Evolutionary conservation across 805 yeast species (phyloP), one percentile per base, ranked within the genome.

Genomic region (Monosporozyma siamensis): DNA sequence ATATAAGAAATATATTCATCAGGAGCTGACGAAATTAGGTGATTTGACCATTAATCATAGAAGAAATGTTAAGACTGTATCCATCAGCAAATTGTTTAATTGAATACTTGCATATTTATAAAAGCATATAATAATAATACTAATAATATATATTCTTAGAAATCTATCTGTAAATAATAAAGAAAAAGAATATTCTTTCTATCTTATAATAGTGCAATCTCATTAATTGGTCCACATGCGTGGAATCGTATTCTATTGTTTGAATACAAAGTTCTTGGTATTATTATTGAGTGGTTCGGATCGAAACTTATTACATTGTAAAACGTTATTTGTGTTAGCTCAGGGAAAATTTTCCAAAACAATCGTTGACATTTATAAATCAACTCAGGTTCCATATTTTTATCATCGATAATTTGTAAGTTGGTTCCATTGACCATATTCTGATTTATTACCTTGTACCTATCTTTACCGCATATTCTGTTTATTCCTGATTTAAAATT

Each of bases 241-340:
- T 32, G 43, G 8, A 48, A 24, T 18, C 35, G 37, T 7, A 49
- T 29, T 32, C 58, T 49, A 12, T 42, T 39, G 34, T 53, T 49
- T n/a, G 30, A 20, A 36, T 41, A 52, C 35, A 56, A 37, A 11
- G 52, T 39, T 30, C 44, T 32, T 3, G 61, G 58, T 10, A 55
- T 46, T 20, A 52, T 45, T 1, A 55, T 34, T 24, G 30, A 14
- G 24, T 35, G 37, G 4, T 39, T 35, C 14, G 43, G 46, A 4
- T 14, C 27, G n/a, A 45, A 23, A 18, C 37, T 41, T 7, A 32
- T 30, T 27, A 53, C 46, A 30, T 41, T 35, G 25, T 46, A 40
- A 22, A 55, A 32, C 32, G 41, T 42, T 14, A 55, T 38, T 25
- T 40, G 47, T 38, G 47, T 52, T n/a, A 55, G 35, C 21, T 43